A percentile compares a stretch with the other conserved stretches of the same genome.
Conservation (phyloP, 2,329 filamentous ascomycete genomes). For the Atkinsonella texensis region DNA sequence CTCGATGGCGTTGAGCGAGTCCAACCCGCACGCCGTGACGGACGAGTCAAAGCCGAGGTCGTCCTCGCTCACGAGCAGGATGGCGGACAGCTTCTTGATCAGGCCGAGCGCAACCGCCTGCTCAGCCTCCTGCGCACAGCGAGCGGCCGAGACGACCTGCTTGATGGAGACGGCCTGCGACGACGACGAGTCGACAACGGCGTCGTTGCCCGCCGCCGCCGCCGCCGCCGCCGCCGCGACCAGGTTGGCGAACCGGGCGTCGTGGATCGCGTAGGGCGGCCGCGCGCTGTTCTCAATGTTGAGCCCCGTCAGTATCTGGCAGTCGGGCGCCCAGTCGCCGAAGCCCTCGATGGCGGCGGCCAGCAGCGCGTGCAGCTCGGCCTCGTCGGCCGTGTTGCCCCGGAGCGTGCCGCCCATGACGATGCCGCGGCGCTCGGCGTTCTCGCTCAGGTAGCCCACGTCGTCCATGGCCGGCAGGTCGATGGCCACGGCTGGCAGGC, state of each 20-base stretch:
- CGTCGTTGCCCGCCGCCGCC: background rate
- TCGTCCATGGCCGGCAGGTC: constrained; percentile 39
- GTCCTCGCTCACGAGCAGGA: constrained; percentile 13
- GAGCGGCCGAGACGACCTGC: background rate
- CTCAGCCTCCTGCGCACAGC: constrained; percentile 5
- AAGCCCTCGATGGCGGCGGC: constrained; percentile 33
- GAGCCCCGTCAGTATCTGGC: constrained; percentile 43
- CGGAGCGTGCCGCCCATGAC: constrained; percentile 30
- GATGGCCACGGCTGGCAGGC: constrained; percentile 28
- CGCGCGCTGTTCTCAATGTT: constrained; percentile 30
- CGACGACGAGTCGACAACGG: background rate
- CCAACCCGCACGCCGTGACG: constrained; percentile 22
- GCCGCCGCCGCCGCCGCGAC: background rate
- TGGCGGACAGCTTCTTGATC: constrained; percentile 23
- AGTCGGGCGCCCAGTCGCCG: constrained; percentile 21
- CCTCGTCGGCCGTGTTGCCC: constrained; percentile 37
- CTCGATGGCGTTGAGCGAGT: constrained; percentile 38
- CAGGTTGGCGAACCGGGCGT: constrained; percentile 6
- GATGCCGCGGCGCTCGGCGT: constrained; percentile 28
- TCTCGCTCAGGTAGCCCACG: constrained; percentile 32
- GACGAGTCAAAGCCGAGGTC: constrained; percentile 8
- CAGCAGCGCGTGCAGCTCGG: constrained; percentile 42
- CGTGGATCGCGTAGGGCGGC: constrained; percentile 35
- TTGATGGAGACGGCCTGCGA: constrained; percentile 11
- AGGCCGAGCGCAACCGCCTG: constrained; percentile 14